phyloP scores from a whole-genome alignment of 768 basidiomycete genomes.

The Suillus hirtellus region DNA sequence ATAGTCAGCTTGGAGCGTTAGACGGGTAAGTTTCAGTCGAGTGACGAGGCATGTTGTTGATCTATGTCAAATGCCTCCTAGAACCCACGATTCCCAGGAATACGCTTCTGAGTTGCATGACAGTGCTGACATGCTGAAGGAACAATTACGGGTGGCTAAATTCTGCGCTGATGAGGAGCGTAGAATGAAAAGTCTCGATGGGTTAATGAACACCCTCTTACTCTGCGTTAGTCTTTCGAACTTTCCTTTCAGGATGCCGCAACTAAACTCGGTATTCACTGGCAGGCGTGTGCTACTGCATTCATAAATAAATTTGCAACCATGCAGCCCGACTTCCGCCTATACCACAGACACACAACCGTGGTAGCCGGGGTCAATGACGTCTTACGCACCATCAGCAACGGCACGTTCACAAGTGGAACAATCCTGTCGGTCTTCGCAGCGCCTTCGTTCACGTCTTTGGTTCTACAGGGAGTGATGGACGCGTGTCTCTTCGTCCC shows the following conservation, averaged over 20 bases:
- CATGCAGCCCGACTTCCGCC: not conserved
- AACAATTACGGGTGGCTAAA: not conserved
- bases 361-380: constrained; percentile 1
- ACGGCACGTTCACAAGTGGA: constrained; percentile 1
- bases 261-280: not conserved
- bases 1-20: too few relatives aligned
- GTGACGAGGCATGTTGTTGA: not conserved
- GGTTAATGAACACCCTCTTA: not conserved
- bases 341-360: not conserved
- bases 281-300: not conserved
- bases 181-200: not conserved
- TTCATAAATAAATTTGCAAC: constrained; percentile 3
- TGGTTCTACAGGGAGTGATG: constrained; percentile 1
- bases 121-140: not conserved
- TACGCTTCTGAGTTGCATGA: not conserved
- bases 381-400: not conserved
- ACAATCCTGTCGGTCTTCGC: constrained; percentile 5
- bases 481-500: constrained; percentile 2
- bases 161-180: not conserved
- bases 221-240: not conserved
- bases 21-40: not conserved
- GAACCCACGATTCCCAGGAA: not conserved
- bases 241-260: not conserved
- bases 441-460: constrained; percentile 1
- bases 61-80: constrained; percentile 1